phyloP scores from a whole-genome alignment of 1,284 basidiomycete species.

The Cutaneotrichosporon cavernicola region DNA sequence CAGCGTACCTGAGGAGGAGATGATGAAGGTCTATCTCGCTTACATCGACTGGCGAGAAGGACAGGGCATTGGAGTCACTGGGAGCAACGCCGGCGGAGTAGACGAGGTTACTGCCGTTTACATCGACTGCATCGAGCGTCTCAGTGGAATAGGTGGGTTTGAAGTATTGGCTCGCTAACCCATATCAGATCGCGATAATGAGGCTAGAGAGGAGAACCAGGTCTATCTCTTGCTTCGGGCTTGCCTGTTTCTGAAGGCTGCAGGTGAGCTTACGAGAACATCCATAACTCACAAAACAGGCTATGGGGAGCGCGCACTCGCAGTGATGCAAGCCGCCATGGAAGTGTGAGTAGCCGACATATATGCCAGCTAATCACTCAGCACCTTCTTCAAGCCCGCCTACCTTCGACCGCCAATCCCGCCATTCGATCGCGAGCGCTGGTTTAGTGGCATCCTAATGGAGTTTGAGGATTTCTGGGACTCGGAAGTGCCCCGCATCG shows the following conservation, averaged over 20 bases:
- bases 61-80: conserved; percentile 38
- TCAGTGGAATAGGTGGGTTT: conserved; percentile 18
- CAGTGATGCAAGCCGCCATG: conserved; percentile 56
- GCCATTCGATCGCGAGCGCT: conserved; percentile 25
- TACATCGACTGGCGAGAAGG: conserved; percentile 51
- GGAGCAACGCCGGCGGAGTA: conserved; percentile 30
- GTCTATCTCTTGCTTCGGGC: conserved; percentile 49
- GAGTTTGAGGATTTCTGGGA: conserved; percentile 58
- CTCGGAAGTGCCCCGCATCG: conserved; percentile 55
- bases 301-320: conserved; percentile 55
- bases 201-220: conserved; percentile 44
- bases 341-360: conserved; percentile 50
- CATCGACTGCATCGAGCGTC: conserved; percentile 36
- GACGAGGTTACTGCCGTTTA: conserved; percentile 50
- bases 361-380: conserved; percentile 16
- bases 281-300: conserved; percentile 36
- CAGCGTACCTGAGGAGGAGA: conserved; percentile 27
- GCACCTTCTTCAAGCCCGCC: conserved; percentile 53
- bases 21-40: conserved; percentile 44
- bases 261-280: conserved; percentile 60
- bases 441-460: conserved; percentile 37
- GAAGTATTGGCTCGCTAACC: too few relatives aligned
- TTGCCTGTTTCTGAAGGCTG: conserved; percentile 63
- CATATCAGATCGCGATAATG: conserved; percentile 14
- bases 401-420: conserved; percentile 27